These are phyloP conservation scores for Colletotrichum sansevieriae DNA, from an alignment of 2,329 filamentous ascomycete genomes.

Conservation along the genomic window DNA sequence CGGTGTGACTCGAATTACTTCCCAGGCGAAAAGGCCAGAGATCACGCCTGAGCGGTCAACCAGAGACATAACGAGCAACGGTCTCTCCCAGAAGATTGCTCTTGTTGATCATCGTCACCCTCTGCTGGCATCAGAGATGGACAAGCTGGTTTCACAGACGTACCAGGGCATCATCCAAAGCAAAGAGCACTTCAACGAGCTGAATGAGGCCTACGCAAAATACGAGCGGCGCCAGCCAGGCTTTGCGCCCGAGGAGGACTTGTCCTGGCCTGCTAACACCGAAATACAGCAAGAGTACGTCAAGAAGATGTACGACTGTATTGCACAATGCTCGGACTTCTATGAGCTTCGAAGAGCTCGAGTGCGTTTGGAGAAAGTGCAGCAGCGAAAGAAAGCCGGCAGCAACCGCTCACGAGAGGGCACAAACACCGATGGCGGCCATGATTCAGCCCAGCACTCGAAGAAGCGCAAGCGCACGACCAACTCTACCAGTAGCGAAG, in stretches of 20 bases:
- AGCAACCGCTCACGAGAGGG: too few relatives aligned
- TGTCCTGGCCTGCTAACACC: neutral
- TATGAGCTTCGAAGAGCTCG: neutral
- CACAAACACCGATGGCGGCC: too few relatives aligned
- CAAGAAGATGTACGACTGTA: neutral
- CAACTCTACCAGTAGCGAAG: neutral
- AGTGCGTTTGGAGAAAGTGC: neutral
- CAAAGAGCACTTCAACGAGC: neutral
- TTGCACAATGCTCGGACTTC: neutral
- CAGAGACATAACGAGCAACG: too few relatives aligned
- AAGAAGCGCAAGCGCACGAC: too few relatives aligned
- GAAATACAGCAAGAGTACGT: neutral
- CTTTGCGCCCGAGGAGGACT: neutral
- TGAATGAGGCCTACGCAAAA: neutral
- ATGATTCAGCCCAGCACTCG: too few relatives aligned
- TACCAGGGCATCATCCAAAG: neutral
- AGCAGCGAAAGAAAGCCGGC: too few relatives aligned
- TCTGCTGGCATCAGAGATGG: neutral
- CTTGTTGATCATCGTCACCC: neutral
- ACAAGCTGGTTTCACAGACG: neutral
- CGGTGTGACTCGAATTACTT: too few relatives aligned
- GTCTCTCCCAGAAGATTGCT: too few relatives aligned
- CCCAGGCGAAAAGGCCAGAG: too few relatives aligned
- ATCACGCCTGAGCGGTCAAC: too few relatives aligned
- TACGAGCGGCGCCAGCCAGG: neutral